Evolutionary conservation across 2,329 filamentous ascomycete species (phyloP).

Genomic region (Grosmannia huntii): DNA sequence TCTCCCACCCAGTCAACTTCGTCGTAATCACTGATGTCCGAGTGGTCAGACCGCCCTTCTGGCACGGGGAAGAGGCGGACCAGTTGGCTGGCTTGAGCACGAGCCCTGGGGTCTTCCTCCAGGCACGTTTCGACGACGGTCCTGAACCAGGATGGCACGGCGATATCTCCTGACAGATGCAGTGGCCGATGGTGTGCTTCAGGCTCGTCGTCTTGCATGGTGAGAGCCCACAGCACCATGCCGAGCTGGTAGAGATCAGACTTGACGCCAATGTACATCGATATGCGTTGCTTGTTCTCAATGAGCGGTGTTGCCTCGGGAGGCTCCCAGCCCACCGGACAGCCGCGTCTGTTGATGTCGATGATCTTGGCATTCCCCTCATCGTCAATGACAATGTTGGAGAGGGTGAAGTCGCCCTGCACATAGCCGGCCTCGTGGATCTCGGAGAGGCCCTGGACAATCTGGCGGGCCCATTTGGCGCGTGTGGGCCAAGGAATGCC

Average conservation of each 20-base stretch:
- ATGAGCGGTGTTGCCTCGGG: slow-evolving; percentile 81
- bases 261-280: slow-evolving; percentile 97
- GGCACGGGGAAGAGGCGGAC: slow-evolving; percentile 51
- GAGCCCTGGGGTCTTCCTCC: slow-evolving; percentile 56
- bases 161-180: slow-evolving; percentile 39
- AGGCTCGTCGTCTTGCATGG: slow-evolving; percentile 78
- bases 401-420: slow-evolving; percentile 92
- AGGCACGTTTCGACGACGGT: slow-evolving; percentile 66
- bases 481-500: slow-evolving; percentile 55
- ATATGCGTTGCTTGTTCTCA: slow-evolving; percentile 76
- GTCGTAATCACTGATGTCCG: slow-evolving; percentile 16
- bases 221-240: slow-evolving; percentile 93
- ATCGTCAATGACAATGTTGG: slow-evolving; percentile 87
- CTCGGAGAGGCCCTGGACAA: slow-evolving; percentile 76
- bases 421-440: slow-evolving; percentile 95
- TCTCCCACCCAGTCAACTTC: slow-evolving; percentile 11
- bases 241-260: slow-evolving; percentile 92
- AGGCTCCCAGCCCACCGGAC: slow-evolving; percentile 93
- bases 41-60: slow-evolving; percentile 14
- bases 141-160: slow-evolving; percentile 69
- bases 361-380: slow-evolving; percentile 87
- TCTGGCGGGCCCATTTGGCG: slow-evolving; percentile 82
- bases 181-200: slow-evolving; percentile 66
- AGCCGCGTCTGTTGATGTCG: slow-evolving; percentile 95
- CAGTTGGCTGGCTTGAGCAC: slow-evolving; percentile 61